A percentile compares a stretch with the other conserved stretches of the same genome.
Evolutionary conservation across 495 filamentous ascomycete genomes (phyloP).

Genomic region (Penicillium ochrochloron): DNA sequence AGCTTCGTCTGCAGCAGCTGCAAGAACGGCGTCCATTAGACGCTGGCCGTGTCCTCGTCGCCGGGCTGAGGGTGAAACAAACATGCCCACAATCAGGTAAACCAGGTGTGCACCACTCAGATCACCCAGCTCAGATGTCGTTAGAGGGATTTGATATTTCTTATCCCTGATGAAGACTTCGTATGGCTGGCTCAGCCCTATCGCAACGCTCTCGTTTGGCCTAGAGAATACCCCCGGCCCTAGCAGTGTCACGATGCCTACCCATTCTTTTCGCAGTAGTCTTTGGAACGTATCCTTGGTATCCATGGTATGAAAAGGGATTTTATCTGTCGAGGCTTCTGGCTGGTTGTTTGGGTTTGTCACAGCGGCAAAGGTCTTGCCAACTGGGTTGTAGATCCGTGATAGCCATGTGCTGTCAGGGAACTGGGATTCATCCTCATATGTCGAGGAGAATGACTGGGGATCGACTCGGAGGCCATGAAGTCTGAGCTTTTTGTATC

Average conservation of each 20-base stretch:
- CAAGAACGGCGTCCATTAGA: constrained; percentile 43
- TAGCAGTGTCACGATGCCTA: constrained; percentile 33
- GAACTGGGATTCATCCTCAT: constrained; percentile 49
- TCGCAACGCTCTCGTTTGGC: constrained; percentile 27
- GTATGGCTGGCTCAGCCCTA: constrained; percentile 6
- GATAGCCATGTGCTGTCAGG: constrained; percentile 44
- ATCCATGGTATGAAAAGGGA: neutral
- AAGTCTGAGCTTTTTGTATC: constrained; percentile 35
- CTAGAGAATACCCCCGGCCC: constrained; percentile 29
- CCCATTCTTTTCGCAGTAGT: constrained; percentile 29
- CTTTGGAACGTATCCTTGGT: constrained; percentile 11
- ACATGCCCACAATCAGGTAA: constrained; percentile 44
- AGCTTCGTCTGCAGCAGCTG: constrained; percentile 33
- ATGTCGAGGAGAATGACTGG: constrained; percentile 53
- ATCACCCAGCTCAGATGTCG: constrained; percentile 19
- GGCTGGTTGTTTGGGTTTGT: constrained; percentile 12
- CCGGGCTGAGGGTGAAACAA: constrained; percentile 48
- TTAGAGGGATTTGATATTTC: constrained; percentile 11
- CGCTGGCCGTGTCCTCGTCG: constrained; percentile 46
- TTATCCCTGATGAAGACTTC: constrained; percentile 18
- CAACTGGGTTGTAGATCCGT: constrained; percentile 50
- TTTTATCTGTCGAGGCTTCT: neutral
- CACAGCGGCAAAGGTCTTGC: constrained; percentile 48
- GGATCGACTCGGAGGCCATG: constrained; percentile 37
- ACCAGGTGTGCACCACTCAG: constrained; percentile 29